Evolutionary conservation across 306 rosid genomes (phyloP).

Genomic region (Astragalus glycyphyllos): DNA sequence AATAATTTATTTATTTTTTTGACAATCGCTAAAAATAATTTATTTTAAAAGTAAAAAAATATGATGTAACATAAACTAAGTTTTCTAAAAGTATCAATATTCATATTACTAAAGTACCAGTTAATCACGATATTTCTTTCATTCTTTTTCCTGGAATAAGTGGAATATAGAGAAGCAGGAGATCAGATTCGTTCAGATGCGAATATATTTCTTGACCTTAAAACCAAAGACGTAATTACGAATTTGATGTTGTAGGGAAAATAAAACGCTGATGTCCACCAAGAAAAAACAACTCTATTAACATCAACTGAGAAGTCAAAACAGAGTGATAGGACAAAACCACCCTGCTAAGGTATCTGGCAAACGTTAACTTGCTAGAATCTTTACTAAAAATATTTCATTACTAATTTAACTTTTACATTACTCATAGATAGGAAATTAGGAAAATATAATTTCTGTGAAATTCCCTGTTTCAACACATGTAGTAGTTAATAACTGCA

Average conservation of each 20-base stretch:
- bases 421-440: too few relatives aligned
- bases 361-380: not conserved
- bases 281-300: slow-evolving; percentile 1
- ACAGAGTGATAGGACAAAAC: not conserved
- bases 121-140: not conserved
- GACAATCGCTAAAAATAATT: too few relatives aligned
- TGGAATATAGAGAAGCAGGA: not conserved
- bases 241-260: slow-evolving; percentile 15
- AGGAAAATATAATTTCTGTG: too few relatives aligned
- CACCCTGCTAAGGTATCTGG: slow-evolving; percentile 27
- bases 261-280: slow-evolving; percentile 14
- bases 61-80: too few relatives aligned
- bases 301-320: slow-evolving; percentile 6
- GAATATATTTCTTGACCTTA: not conserved
- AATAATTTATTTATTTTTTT: too few relatives aligned
- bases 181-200: not conserved
- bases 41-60: too few relatives aligned
- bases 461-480: too few relatives aligned
- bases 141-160: not conserved
- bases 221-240: slow-evolving; percentile 4
- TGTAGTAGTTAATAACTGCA: too few relatives aligned
- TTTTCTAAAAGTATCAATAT: too few relatives aligned
- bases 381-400: not conserved
- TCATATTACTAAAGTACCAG: too few relatives aligned
- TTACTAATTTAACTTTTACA: not conserved